A percentile compares a stretch with the other conserved stretches of the same genome.
Evolutionary conservation across 495 filamentous ascomycete genomes (phyloP).

Genomic region (Aspergillus avenaceus): DNA sequence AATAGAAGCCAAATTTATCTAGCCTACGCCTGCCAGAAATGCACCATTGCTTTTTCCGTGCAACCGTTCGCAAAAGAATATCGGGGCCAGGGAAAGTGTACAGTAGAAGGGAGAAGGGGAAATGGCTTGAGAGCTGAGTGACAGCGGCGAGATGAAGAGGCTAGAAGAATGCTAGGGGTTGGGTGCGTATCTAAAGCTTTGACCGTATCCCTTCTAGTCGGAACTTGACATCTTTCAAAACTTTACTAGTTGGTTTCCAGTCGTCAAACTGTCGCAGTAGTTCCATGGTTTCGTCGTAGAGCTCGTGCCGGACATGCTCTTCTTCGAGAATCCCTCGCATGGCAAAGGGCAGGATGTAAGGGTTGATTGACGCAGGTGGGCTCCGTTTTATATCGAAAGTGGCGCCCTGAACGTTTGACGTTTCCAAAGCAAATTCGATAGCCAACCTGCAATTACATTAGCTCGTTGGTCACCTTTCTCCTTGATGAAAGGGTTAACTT

Average conservation of each 20-base stretch:
- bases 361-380: constrained; percentile 59
- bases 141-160: too few species aligned
- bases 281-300: constrained; percentile 70
- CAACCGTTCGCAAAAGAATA: too few species aligned
- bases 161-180: not conserved
- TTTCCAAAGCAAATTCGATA: constrained; percentile 81
- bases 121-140: too few species aligned
- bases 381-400: constrained; percentile 48
- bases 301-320: constrained; percentile 77
- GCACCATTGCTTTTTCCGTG: too few species aligned
- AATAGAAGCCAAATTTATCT: constrained; percentile 2
- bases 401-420: constrained; percentile 56
- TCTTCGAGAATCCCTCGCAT: constrained; percentile 92
- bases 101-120: too few species aligned
- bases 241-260: constrained; percentile 87
- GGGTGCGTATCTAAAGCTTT: constrained; percentile 52
- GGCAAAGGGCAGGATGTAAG: constrained; percentile 89
- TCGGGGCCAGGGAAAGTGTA: too few species aligned
- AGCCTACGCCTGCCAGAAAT: not conserved
- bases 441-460: constrained; percentile 56
- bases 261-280: constrained; percentile 85
- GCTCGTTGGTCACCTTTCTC: not conserved
- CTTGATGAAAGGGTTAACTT: constrained; percentile 25
- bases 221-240: constrained; percentile 93
- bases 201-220: constrained; percentile 87